Evolutionary conservation across 2,329 filamentous ascomycete species (phyloP), one percentile per base, ranked within the genome.

Genomic region (Pseudocercospora cruenta): DNA sequence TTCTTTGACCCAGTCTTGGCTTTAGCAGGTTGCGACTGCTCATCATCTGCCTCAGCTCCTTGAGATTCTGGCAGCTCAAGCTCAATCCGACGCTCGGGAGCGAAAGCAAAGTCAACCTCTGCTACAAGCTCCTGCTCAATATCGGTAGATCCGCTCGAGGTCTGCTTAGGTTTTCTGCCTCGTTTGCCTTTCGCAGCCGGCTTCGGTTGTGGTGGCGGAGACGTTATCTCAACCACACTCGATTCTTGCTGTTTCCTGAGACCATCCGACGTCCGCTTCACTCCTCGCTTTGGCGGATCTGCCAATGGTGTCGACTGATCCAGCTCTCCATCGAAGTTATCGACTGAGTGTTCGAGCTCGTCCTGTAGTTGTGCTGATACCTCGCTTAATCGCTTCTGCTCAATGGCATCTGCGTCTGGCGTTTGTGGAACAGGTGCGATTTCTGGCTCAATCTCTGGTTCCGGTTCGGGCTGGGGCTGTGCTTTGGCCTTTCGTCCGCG

Each of bases 191-290:
- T 72, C 16, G 62, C 54, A 49, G 60, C 69, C 12, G 77, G 70
- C 55, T 79, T 80, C 6, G 73, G 66, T n/a, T 68, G 64, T 26
- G 69, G 67, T 16, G 70, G 66, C 33, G 68, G 69, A 24, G 75
- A 70, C n/a, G 69, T 63, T 6, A 72, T 57, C n/a, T 73, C 58
- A 3, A 74, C 51, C 58, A 68, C 74, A 67, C 45, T 68, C 68
- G 28, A 63, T 9, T 72, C 69, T 54, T 60, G 60, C 63, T 74
- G 64, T 65, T 79, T 79, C 10, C 67, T 60, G 36, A 71, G 51
- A 4, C 79, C 79, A 58, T 80, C 77, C 57, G 79, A 80, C 3
- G 73, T 78, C 12, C 80, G 73, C 70, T 81, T 82, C 14, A 70
- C 66, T 10, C 77, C 77, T 9, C 76, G 72, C 62, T 74, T 76